These are phyloP conservation scores for Plasmodium blacklocki DNA, from an alignment of 169 alveolate species.

Conservation along the genomic window DNA sequence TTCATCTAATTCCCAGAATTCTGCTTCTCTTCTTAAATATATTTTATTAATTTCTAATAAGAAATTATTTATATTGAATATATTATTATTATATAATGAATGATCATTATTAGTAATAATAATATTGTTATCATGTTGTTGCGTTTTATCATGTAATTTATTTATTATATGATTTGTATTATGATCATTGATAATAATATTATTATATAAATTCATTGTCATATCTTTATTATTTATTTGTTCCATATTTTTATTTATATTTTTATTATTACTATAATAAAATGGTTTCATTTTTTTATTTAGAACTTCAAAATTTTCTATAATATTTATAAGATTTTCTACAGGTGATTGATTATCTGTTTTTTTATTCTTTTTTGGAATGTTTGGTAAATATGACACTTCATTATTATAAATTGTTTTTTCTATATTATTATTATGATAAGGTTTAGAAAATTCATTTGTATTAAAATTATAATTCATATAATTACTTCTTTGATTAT, in stretches of 20 bases:
- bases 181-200: too few relatives aligned
- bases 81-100: too few relatives aligned
- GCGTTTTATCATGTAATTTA: too few relatives aligned
- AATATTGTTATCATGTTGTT: too few relatives aligned
- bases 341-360: conserved; percentile 31
- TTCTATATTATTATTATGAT: not conserved
- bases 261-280: conserved; percentile 19
- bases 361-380: not conserved
- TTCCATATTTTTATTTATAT: conserved; percentile 27
- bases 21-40: conserved; percentile 63
- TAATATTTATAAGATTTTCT: conserved; percentile 8
- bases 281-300: conserved; percentile 42
- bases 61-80: conserved; percentile 27
- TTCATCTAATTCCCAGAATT: conserved; percentile 64
- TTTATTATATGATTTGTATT: too few relatives aligned
- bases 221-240: not conserved
- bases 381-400: not conserved
- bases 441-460: too few relatives aligned
- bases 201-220: not conserved
- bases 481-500: not conserved
- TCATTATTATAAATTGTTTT: not conserved
- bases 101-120: too few relatives aligned
- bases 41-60: conserved; percentile 51
- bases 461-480: too few relatives aligned
- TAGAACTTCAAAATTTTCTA: conserved; percentile 24